A percentile compares a stretch with the other conserved stretches of the same genome.
These are phyloP conservation scores for Pichia paraexigua DNA, from an alignment of 805 yeast species.

Conservation along the genomic window DNA sequence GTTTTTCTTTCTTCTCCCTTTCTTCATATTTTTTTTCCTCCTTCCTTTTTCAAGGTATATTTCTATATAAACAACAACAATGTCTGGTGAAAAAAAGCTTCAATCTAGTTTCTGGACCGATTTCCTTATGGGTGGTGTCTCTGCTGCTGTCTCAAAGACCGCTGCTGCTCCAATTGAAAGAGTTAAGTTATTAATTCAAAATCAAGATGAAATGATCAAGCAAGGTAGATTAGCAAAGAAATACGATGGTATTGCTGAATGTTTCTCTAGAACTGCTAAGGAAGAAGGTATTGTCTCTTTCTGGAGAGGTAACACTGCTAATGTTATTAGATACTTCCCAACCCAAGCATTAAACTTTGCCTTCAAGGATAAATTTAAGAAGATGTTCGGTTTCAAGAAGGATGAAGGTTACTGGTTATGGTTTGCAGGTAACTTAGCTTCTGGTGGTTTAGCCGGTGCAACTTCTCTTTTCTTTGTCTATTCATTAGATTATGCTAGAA, in stretches of 20 bases:
- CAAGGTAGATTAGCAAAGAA: constrained; percentile 86
- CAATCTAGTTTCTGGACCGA: constrained; percentile 46
- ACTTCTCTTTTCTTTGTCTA: constrained; percentile 86
- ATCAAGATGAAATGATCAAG: constrained; percentile 97
- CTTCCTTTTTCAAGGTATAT: not conserved
- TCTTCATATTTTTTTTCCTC: not conserved
- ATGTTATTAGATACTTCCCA: constrained; percentile 98
- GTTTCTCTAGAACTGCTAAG: constrained; percentile 91
- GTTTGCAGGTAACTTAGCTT: constrained; percentile 97
- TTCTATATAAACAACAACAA: constrained; percentile 14
- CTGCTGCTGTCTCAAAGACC: constrained; percentile 97
- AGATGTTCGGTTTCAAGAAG: constrained; percentile 94
- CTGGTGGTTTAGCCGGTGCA: constrained; percentile 99
- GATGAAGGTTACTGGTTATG: constrained; percentile 86
- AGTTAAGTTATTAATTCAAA: constrained; percentile 92
- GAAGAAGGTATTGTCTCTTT: constrained; percentile 87
- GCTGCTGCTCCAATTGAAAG: constrained; percentile 97
- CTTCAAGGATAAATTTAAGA: constrained; percentile 95
- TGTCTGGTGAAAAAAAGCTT: constrained; percentile 29
- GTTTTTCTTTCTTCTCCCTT: not conserved
- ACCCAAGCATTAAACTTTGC: constrained; percentile 98
- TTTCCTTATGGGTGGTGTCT: constrained; percentile 97
- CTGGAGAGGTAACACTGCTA: constrained; percentile 99
- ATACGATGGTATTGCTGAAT: constrained; percentile 87
- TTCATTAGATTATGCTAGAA: constrained; percentile 97